Evolutionary conservation across 495 filamentous ascomycete genomes (phyloP), one percentile per base, ranked within the genome.

Genomic region (Aspergillus leporis): DNA sequence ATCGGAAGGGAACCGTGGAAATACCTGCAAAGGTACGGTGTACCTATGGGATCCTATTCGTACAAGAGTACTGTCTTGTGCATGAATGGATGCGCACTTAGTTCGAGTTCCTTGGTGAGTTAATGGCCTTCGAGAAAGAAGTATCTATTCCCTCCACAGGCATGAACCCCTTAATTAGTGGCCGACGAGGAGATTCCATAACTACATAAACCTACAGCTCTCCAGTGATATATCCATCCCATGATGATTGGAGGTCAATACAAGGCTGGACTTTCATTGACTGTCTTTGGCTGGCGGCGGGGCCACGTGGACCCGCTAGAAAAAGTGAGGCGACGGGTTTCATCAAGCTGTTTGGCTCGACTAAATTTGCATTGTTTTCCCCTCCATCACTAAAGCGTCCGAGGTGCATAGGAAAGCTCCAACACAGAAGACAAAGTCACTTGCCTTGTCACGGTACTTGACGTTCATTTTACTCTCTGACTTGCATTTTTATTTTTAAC

Each of bases 241-340:
- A 3, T 28, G 25, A 8, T 23, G 43, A 23, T 47, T 47, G 43
- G 21, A 47, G 21, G 43, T 47, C 19, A 19, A 45, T 3, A 28
- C 53, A 56, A 56, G 53, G 43, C 41, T 56, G 21, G 43, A 23
- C 14, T 2, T 22, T 23, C 22, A 10, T 22, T n/a, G 23, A 6
- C 6, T 46, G 40, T 46, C n/a, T 47, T 38, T 53, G 57, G 38
- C 16, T 38, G 38, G 14, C 12, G 62, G 71, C 70, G 69, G 73
- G 65, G 70, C 67, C 75, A 77, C 75, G 74, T 78, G 74, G 69
- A 78, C 67, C 51, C 51, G 54, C 51, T 41, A 41, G 58, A 66
- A 46, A 74, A 72, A 72, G 74, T 77, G 74, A 77, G 74, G 73
- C 73, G 71, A 40, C 21, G 52, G 21, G 18, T 51, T 18, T 31